Base-by-base conservation (phyloP, 2,329 filamentous ascomycete genomes). In the Tolypocladium pustulatum region DNA sequence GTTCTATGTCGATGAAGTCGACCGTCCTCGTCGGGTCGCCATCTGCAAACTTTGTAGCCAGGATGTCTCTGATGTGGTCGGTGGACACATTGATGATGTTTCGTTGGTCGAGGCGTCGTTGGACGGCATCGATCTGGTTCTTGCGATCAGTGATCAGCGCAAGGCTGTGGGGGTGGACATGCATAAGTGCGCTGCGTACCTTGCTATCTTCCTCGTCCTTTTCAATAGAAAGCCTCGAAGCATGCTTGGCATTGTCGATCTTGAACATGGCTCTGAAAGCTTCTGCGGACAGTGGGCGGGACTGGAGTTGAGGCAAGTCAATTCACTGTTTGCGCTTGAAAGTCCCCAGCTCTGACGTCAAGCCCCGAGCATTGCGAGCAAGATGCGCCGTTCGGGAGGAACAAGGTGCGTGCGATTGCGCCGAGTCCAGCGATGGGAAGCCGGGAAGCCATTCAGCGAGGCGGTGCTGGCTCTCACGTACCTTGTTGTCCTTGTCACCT, bases 1-100 rank as follows among this genome's bases (percentile, higher is more conserved):
- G 86, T 63, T 95, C 84, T 30, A 97, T 77, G 49, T 88, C 75
- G 55, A 97, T 79, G 61, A 97, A 78, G 57, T 91, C 85, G 65
- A 89, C 84, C 3, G 92, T 88, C 67, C 85, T 87, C 55, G 90
- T 85, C 25, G 84, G 73, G 69, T 96, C 85, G 56, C 88, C 86
- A 32, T 84, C 79, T 37, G 87, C 83, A 67, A 86, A 86, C 43
- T 81, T 78, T 20, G 84, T 84, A 54, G 79, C 85, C 75, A 76
- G 81, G 71, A 76, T 77, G 63, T 78, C 77, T 60, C 72, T 75
- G 51, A 84, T 75, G 60, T 82, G 75, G 57, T 95, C 89, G 52
- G 81, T 75, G 60, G 73, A 72, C 22, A 83, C 72, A 57, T 74
- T 70, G 53, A 76, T 73, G 59, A 82, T 75, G 56, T 76, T 72